Conservation (phyloP, 23 red algal species). For the Rhodosorus marinus region DNA sequence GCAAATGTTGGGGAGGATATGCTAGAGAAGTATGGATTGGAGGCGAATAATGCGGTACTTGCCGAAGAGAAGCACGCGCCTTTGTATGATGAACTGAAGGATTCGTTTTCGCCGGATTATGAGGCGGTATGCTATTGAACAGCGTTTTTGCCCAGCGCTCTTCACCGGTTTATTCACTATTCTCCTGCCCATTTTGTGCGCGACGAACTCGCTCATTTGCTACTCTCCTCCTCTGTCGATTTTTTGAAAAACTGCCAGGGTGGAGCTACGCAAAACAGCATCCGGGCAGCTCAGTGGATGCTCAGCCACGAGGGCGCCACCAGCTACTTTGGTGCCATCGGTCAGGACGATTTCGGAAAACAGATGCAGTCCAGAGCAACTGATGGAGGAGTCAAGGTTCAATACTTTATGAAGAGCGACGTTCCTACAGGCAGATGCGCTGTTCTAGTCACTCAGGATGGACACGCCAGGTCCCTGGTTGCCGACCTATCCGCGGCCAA, state of each 20-base stretch:
- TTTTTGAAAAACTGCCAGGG: no score
- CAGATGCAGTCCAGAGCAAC: conserved; percentile 44
- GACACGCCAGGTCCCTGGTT: conserved; percentile 71
- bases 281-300: conserved; percentile 98
- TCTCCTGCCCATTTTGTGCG: no score
- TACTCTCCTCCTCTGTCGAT: neutral
- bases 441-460: conserved; percentile 57
- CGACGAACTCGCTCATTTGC: neutral
- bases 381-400: conserved; percentile 63
- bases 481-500: conserved; percentile 89
- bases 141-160: neutral
- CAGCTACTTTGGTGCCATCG: conserved; percentile 81
- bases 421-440: conserved; percentile 87
- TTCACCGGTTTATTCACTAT: no score
- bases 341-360: conserved; percentile 75
- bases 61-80: conserved; percentile 84
- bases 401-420: conserved; percentile 41
- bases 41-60: conserved; percentile 90
- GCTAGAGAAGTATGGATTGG: conserved; percentile 72
- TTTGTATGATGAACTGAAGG: conserved; percentile 56
- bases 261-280: conserved; percentile 90
- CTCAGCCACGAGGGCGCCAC: conserved; percentile 38
- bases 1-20: conserved; percentile 37
- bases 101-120: conserved; percentile 17
- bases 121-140: no score